phyloP scores from a whole-genome alignment of 257 asterid genomes.

The Paulownia fortunei region DNA sequence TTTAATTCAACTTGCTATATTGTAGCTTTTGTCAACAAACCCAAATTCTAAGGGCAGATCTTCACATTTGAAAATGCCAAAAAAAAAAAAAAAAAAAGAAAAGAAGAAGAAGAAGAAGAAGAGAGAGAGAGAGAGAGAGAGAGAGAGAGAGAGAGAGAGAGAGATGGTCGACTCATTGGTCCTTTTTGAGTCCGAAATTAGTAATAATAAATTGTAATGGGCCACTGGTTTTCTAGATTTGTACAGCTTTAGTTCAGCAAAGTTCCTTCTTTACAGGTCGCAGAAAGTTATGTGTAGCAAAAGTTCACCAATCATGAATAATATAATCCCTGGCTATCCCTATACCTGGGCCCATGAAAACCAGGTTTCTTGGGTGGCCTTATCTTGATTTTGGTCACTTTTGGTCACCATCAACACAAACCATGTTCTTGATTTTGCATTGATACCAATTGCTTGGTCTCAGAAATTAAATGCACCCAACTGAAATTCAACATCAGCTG shows the following conservation, averaged over 20 bases:
- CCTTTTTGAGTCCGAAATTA: too few species aligned
- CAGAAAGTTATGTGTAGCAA: not conserved
- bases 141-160: too few species aligned
- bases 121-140: too few species aligned
- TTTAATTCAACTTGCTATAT: too few species aligned
- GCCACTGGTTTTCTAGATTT: not conserved
- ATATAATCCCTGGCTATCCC: conserved; percentile 4
- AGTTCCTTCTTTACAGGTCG: not conserved
- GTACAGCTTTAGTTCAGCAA: not conserved
- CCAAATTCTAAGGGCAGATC: conserved; percentile 8
- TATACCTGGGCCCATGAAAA: not conserved
- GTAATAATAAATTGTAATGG: not conserved
- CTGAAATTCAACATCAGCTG: conserved; percentile 10
- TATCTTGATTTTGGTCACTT: not conserved
- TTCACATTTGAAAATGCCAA: not conserved
- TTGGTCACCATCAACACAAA: not conserved
- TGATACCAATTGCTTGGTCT: not conserved
- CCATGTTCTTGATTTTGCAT: not conserved
- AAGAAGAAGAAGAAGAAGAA: too few species aligned
- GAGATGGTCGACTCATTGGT: too few species aligned
- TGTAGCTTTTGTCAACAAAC: not conserved
- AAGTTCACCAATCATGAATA: not conserved
- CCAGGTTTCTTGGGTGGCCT: not conserved
- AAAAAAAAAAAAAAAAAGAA: too few species aligned
- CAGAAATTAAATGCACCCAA: not conserved